phyloP scores from a whole-genome alignment of 139 green algal species.

The Zygnema circumcarinatum region DNA sequence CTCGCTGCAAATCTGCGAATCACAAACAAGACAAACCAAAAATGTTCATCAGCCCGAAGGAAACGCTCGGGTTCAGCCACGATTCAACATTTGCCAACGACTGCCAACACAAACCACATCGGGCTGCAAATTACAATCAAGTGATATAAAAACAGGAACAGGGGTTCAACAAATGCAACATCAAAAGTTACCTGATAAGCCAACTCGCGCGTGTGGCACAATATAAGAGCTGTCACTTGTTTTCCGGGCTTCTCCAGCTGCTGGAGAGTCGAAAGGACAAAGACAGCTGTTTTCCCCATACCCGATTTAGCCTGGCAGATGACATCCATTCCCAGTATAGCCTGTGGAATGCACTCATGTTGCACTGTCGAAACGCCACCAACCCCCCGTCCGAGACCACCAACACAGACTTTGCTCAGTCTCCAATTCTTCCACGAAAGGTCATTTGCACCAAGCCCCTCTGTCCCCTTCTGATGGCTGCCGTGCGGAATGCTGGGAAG shows the following conservation, averaged over 20 bases:
- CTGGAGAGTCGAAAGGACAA: constrained; percentile 97
- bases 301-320: constrained; percentile 99
- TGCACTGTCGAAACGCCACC: constrained; percentile 81
- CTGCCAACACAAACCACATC: constrained; percentile 5
- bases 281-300: constrained; percentile 99
- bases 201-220: constrained; percentile 99
- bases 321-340: constrained; percentile 96
- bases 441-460: neutral
- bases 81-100: neutral
- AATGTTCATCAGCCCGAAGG: neutral
- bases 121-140: too few relatives aligned
- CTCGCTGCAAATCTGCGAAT: constrained; percentile 93
- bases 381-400: constrained; percentile 5
- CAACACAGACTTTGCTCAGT: neutral
- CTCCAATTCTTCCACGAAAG: constrained; percentile 27
- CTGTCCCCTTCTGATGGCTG: too few relatives aligned
- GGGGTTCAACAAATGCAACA: too few relatives aligned
- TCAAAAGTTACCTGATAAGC: constrained; percentile 84
- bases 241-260: constrained; percentile 82
- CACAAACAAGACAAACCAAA: constrained; percentile 28
- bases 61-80: too few relatives aligned
- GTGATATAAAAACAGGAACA: too few relatives aligned
- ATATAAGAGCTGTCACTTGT: constrained; percentile 84
- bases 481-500: too few relatives aligned
- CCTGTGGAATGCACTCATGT: constrained; percentile 98